Conservation (phyloP, 2,329 filamentous ascomycete species). For the Fusarium sororula region DNA sequence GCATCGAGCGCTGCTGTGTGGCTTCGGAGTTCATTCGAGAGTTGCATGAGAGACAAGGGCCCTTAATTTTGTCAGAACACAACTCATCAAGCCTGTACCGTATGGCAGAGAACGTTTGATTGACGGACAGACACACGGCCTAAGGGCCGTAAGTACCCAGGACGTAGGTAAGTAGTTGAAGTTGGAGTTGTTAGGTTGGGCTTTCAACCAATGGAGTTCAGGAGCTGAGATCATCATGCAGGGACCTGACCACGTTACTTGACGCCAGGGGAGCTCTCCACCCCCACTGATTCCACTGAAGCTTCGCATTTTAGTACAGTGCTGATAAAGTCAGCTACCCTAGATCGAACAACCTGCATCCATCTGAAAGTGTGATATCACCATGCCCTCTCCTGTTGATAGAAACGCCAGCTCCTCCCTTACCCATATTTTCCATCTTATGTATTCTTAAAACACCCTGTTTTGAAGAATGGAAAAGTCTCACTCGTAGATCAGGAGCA, state of each 20-base stretch:
- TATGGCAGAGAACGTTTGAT: not conserved
- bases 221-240: conserved; percentile 21
- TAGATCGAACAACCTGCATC: not conserved
- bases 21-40: not conserved
- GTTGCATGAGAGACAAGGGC: not conserved
- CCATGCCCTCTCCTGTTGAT: not conserved
- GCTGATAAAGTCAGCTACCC: not conserved
- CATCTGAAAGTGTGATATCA: not conserved
- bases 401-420: not conserved
- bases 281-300: conserved; percentile 3
- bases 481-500: not conserved
- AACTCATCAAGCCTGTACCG: not conserved
- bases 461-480: not conserved
- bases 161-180: not conserved
- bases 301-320: not conserved
- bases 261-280: conserved; percentile 6
- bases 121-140: not conserved
- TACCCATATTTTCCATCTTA: not conserved
- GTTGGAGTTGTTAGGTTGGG: conserved; percentile 9
- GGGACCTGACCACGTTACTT: conserved; percentile 2
- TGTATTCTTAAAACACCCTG: too few relatives aligned
- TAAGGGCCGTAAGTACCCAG: not conserved
- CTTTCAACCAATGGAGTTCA: conserved; percentile 6
- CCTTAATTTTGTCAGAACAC: not conserved
- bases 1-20: conserved; percentile 14